phyloP scores from a whole-genome alignment of 257 asterid species.

The Hygrophila difformis region DNA sequence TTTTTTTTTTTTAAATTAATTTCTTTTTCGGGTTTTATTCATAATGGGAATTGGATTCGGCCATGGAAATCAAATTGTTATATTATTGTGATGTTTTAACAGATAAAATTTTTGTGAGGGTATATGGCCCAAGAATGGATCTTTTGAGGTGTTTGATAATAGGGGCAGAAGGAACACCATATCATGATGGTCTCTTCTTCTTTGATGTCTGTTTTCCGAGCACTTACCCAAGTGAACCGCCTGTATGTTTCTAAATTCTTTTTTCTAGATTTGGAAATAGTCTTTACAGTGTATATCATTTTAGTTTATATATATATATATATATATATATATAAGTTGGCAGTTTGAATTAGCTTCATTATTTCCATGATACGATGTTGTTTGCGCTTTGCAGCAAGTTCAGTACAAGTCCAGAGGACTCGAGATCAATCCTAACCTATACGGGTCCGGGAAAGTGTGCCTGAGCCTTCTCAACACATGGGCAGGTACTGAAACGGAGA shows the following conservation, averaged over 20 bases:
- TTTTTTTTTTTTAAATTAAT: too few relatives aligned
- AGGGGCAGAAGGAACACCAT: too few relatives aligned
- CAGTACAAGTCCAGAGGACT: constrained; percentile 39
- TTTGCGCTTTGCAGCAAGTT: constrained; percentile 35
- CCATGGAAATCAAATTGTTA: too few relatives aligned
- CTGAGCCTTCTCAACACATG: constrained; percentile 53
- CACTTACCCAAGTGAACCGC: constrained; percentile 76
- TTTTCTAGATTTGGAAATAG: constrained; percentile 12
- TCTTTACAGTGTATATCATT: neutral
- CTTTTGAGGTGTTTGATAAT: constrained; percentile 82
- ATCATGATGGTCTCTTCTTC: too few relatives aligned
- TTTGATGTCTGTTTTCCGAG: constrained; percentile 62
- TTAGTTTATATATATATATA: too few relatives aligned
- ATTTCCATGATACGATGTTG: constrained; percentile 2
- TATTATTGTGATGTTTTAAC: constrained; percentile 24
- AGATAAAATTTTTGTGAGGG: constrained; percentile 82
- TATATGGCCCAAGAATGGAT: constrained; percentile 84
- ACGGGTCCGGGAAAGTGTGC: constrained; percentile 31
- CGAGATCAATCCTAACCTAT: constrained; percentile 52
- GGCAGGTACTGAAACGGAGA: constrained; percentile 21
- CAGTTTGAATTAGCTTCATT: constrained; percentile 3
- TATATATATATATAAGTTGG: too few relatives aligned
- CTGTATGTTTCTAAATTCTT: constrained; percentile 56
- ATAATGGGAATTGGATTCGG: too few relatives aligned
- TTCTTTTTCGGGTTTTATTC: too few relatives aligned